Evolutionary conservation across 148 eudicot genomes (phyloP), one percentile per base, ranked within the genome.

Genomic region (Spergularia marina): DNA sequence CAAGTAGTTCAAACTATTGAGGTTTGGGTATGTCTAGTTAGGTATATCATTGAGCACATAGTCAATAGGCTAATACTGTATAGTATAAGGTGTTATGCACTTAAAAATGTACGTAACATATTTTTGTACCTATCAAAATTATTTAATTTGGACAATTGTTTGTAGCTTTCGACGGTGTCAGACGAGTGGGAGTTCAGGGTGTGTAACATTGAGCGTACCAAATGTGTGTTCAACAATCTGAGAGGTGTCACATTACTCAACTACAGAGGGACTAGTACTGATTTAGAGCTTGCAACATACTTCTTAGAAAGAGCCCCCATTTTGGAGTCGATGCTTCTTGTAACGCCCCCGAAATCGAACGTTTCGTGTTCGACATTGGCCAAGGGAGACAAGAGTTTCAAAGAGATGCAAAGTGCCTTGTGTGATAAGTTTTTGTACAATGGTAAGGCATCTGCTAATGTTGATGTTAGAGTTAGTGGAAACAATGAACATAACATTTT

Each of bases 131-230:
- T 4, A 13, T 53, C 12, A 1, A 10, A 10, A 4, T 8, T 7
- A 3, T 56, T 23, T 56, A 16, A 60, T 60, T 20, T 40, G 34
- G 5, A 56, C 11, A 10, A 57, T 36, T 52, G 53, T 63, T n/a
- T 65, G 73, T 78, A 83, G 85, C 82, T 83, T 58, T 83, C 77
- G 15, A 58, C 79, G 8, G 74, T 83, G 12, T 56, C 79, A 16
- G 72, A 82, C 47, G 80, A 82, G 36, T 79, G 78, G 82, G 85
- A 83, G 63, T 76, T 40, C 61, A 55, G 85, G 17, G 76, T 62
- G 36, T 75, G 79, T 4, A 72, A 76, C 36, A 30, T 83, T 12
- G 60, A 51, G 23, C 80, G 80, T 10, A 69, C 40, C 12, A 40
- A 72, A 25, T 54, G 71, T 23, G 56, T 53, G n/a, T 83, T 79